A percentile compares a stretch with the other conserved stretches of the same genome.
Evolutionary conservation across 2,329 filamentous ascomycete species (phyloP).

Genomic region (Xylariaceae sp.): DNA sequence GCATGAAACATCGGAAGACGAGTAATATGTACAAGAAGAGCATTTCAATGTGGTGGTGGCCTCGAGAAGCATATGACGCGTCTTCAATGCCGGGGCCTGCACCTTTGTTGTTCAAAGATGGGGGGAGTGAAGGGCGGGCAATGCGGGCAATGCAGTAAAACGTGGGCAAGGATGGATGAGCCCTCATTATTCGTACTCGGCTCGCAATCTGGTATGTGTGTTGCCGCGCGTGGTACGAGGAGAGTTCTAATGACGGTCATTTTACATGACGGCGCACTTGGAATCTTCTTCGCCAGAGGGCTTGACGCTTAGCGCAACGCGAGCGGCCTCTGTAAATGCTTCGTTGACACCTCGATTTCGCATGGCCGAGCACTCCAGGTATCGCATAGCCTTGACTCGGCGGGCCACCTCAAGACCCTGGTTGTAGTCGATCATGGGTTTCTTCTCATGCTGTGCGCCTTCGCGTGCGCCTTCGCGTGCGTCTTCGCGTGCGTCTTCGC

Average conservation of each 20-base stretch:
- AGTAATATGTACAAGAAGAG: slow-evolving; percentile 21
- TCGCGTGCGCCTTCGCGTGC: slow-evolving; percentile 37
- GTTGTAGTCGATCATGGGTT: slow-evolving; percentile 80
- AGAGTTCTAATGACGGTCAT: neutral
- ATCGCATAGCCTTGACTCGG: slow-evolving; percentile 86
- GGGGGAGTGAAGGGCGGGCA: neutral
- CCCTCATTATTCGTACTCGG: neutral
- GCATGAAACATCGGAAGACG: slow-evolving; percentile 12
- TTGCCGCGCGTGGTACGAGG: neutral
- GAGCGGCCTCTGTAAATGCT: slow-evolving; percentile 94
- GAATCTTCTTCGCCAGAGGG: slow-evolving; percentile 56
- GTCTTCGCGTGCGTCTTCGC: slow-evolving; percentile 33
- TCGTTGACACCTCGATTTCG: slow-evolving; percentile 97
- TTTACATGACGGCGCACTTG: slow-evolving; percentile 59
- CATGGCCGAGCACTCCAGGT: slow-evolving; percentile 98
- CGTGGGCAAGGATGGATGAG: neutral
- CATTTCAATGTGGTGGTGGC: slow-evolving; percentile 1
- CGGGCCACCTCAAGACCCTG: slow-evolving; percentile 87
- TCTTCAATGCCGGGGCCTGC: slow-evolving; percentile 2
- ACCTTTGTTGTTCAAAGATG: neutral
- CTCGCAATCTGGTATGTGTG: neutral
- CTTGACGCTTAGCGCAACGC: slow-evolving; percentile 77
- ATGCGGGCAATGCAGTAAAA: neutral
- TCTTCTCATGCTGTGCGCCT: slow-evolving; percentile 52
- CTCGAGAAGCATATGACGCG: neutral